A percentile compares a stretch with the other conserved stretches of the same genome.
phyloP scores from a whole-genome alignment of 768 basidiomycete species.

The Mycena filopes region DNA sequence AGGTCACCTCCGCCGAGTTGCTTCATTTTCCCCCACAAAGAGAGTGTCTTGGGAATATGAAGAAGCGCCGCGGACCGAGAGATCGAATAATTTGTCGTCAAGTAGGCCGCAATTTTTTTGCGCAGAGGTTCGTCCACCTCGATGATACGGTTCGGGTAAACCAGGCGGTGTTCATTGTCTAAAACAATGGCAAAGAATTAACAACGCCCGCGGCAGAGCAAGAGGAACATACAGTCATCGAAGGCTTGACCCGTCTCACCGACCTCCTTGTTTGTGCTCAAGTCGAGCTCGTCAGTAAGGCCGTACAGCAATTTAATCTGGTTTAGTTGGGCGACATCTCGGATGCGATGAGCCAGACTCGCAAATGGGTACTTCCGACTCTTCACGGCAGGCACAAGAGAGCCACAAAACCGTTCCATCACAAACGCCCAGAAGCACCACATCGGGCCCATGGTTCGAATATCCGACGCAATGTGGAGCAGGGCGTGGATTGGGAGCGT shows the following conservation, averaged over 20 bases:
- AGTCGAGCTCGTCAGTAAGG: not conserved
- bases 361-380: slow-evolving; percentile 34
- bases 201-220: too few relatives aligned
- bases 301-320: slow-evolving; percentile 7
- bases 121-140: too few relatives aligned
- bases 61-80: too few relatives aligned
- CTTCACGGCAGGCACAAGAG: slow-evolving; percentile 28
- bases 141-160: too few relatives aligned
- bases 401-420: slow-evolving; percentile 40
- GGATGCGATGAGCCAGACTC: slow-evolving; percentile 23
- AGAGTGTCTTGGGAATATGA: too few relatives aligned
- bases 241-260: not conserved
- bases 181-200: too few relatives aligned
- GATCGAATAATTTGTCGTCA: slow-evolving; percentile 9
- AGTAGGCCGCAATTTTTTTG: not conserved
- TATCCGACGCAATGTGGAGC: slow-evolving; percentile 18
- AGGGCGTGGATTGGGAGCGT: slow-evolving; percentile 12
- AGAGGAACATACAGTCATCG: not conserved
- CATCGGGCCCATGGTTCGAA: slow-evolving; percentile 32
- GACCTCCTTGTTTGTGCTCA: too few relatives aligned
- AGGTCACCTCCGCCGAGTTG: slow-evolving; percentile 18
- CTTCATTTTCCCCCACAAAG: slow-evolving; percentile 19
- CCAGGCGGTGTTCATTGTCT: too few relatives aligned
- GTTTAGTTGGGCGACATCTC: slow-evolving; percentile 18
- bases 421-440: slow-evolving; percentile 40